A percentile compares a stretch with the other conserved stretches of the same genome.
These are phyloP conservation scores for Picochlorum sp. DNA, from an alignment of 139 green algal genomes.

Conservation along the genomic window DNA sequence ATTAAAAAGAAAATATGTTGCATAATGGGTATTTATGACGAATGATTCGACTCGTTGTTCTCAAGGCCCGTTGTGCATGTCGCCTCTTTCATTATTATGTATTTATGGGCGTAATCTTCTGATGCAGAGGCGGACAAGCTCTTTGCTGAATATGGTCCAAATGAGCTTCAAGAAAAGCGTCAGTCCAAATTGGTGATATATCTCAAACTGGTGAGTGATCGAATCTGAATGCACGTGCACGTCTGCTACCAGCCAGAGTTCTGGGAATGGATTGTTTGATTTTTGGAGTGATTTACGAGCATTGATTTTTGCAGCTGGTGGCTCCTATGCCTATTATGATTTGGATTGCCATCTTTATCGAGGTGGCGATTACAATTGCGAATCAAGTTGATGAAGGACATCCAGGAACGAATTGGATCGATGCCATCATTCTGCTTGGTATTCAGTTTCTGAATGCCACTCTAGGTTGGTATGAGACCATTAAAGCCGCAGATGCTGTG, in stretches of 20 bases:
- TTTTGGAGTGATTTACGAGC: no score
- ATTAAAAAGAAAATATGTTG: no score
- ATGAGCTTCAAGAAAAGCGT: constrained; percentile 70
- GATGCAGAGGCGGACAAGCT: constrained; percentile 51
- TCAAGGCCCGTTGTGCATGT: no score
- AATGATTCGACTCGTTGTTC: no score
- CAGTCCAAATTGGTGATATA: constrained; percentile 46
- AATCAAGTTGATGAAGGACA: background rate
- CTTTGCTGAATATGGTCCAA: constrained; percentile 43
- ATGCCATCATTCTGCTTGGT: constrained; percentile 59
- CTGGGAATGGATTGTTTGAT: no score
- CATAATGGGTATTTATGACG: no score
- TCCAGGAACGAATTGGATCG: constrained; percentile 34
- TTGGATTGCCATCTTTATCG: constrained; percentile 74
- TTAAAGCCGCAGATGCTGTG: constrained; percentile 72
- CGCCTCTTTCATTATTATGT: no score
- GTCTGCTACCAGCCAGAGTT: background rate
- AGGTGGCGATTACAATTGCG: constrained; percentile 41
- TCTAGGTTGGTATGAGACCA: constrained; percentile 68
- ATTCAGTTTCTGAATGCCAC: constrained; percentile 78
- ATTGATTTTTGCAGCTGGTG: constrained; percentile 35
- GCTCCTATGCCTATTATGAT: constrained; percentile 86
- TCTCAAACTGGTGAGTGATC: constrained; percentile 27
- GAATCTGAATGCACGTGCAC: no score
- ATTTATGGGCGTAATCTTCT: no score